Evolutionary conservation across 176 grass and related monocot species (phyloP).

Genomic region (Saccharum spontaneum): DNA sequence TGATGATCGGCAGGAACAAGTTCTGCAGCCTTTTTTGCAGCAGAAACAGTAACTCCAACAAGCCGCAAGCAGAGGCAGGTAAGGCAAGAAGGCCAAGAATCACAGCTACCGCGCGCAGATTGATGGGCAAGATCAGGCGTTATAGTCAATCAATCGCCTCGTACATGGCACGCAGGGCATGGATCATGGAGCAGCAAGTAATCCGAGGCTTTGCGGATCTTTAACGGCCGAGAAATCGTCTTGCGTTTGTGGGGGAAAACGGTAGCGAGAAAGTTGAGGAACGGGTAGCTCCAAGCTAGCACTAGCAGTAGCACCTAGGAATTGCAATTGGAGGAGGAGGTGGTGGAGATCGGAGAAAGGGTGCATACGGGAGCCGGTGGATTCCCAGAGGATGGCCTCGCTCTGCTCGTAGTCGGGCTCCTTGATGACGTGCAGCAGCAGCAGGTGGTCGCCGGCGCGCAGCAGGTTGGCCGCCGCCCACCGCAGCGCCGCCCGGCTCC

Average conservation of each 20-base stretch:
- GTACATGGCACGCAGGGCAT: background rate
- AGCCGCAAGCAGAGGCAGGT: background rate
- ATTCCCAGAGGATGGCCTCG: slow-evolving; percentile 79
- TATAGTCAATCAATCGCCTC: background rate
- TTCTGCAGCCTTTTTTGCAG: background rate
- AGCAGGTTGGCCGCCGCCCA: slow-evolving; percentile 78
- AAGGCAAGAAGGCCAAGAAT: background rate
- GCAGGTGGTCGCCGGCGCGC: slow-evolving; percentile 61
- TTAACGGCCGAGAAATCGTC: background rate
- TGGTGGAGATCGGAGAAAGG: background rate
- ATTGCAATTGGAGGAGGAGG: background rate
- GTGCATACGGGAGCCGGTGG: slow-evolving; percentile 59
- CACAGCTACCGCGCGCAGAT: background rate
- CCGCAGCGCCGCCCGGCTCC: slow-evolving; percentile 62
- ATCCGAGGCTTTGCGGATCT: background rate
- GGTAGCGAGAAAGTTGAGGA: background rate
- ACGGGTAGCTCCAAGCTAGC: background rate
- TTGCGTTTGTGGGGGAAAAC: background rate
- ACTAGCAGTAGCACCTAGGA: background rate
- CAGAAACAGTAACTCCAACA: background rate
- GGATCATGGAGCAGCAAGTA: background rate
- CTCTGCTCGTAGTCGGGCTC: slow-evolving; percentile 66
- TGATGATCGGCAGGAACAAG: background rate
- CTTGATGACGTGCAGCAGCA: slow-evolving; percentile 69
- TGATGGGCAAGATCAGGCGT: too few relatives aligned